Evolutionary conservation across 2,329 filamentous ascomycete genomes (phyloP).

Genomic region (Curvularia sp.): DNA sequence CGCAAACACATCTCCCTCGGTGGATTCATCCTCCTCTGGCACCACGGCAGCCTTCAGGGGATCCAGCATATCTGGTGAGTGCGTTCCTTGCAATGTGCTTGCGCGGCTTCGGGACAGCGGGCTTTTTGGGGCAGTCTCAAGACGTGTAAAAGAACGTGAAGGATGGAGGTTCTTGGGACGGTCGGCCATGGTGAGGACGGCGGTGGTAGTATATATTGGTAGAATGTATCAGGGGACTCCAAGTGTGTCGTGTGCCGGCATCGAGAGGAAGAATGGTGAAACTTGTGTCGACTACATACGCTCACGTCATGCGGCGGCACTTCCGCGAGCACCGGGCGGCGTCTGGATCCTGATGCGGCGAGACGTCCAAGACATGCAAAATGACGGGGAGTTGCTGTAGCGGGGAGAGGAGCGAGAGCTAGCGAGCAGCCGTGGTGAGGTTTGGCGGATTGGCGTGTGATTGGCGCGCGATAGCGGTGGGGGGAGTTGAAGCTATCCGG

Average conservation of each 20-base stretch:
- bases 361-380: not conserved
- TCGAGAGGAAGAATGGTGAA: conserved; percentile 32
- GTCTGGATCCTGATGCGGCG: conserved; percentile 3
- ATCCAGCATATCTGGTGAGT: conserved; percentile 54
- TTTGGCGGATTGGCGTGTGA: conserved; percentile 1
- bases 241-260: conserved; percentile 36
- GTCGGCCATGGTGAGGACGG: conserved; percentile 33
- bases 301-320: conserved; percentile 41
- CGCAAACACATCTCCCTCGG: conserved; percentile 52
- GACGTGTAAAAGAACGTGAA: conserved; percentile 59
- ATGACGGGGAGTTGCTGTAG: conserved; percentile 1
- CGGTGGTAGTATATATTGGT: conserved; percentile 3
- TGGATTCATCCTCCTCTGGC: conserved; percentile 44
- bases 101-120: conserved; percentile 53
- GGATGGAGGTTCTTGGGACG: conserved; percentile 50
- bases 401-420: not conserved
- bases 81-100: conserved; percentile 55
- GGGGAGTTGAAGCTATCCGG: not conserved
- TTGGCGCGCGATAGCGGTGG: not conserved
- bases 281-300: conserved; percentile 32
- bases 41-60: conserved; percentile 49
- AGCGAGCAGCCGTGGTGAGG: not conserved
- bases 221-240: conserved; percentile 14
- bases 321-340: conserved; percentile 9
- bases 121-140: conserved; percentile 50